These are phyloP conservation scores for Barnettozyma sucrosica DNA, from an alignment of 805 yeast species.

Conservation along the genomic window DNA sequence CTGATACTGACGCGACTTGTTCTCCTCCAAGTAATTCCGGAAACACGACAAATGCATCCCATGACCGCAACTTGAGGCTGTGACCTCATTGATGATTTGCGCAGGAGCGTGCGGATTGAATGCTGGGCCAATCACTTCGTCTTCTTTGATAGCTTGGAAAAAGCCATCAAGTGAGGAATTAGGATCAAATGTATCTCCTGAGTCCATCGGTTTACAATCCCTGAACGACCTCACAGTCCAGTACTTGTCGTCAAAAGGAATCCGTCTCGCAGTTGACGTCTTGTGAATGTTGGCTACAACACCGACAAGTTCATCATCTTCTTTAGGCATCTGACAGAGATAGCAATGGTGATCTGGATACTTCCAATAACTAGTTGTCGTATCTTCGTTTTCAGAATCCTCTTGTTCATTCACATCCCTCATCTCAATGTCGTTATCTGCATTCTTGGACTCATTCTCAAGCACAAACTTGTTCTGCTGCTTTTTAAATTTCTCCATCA, in stretches of 20 bases:
- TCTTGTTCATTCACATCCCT: constrained; percentile 29
- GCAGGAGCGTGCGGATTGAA: constrained; percentile 39
- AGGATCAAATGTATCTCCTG: constrained; percentile 12
- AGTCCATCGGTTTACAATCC: constrained; percentile 28
- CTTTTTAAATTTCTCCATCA: constrained; percentile 71
- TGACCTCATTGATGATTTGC: constrained; percentile 9
- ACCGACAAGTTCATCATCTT: constrained; percentile 65
- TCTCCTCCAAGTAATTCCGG: constrained; percentile 53
- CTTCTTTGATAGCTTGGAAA: constrained; percentile 32
- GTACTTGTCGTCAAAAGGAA: constrained; percentile 57
- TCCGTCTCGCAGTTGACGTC: constrained; percentile 52
- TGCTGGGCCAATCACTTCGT: constrained; percentile 63
- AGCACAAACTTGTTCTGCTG: constrained; percentile 75
- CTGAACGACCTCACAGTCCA: constrained; percentile 64
- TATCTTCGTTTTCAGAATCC: not conserved
- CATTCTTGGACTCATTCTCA: constrained; percentile 34
- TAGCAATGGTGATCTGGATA: constrained; percentile 76
- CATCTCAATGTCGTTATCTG: constrained; percentile 32
- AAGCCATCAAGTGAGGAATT: constrained; percentile 34
- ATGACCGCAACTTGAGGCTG: constrained; percentile 81
- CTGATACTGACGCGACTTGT: constrained; percentile 54
- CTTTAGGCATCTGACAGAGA: constrained; percentile 72
- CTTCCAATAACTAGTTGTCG: constrained; percentile 36
- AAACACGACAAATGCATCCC: constrained; percentile 86
- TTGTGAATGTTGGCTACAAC: constrained; percentile 57